Conservation (phyloP, 2,329 filamentous ascomycete species). For the Sporothrix variecibatus region DNA sequence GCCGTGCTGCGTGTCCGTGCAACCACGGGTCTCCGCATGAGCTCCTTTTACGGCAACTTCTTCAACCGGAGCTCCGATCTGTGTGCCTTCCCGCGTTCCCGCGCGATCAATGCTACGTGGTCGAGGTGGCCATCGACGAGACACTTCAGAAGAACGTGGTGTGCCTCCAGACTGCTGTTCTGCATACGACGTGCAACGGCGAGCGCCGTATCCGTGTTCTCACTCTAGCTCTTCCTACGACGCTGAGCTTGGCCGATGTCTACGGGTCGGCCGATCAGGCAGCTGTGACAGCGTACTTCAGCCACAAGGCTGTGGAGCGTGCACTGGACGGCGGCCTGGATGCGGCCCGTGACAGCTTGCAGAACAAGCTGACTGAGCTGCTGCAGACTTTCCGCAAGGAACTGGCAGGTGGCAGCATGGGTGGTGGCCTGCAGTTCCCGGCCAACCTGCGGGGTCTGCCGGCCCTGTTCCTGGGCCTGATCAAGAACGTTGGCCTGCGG, state of each 20-base stretch:
- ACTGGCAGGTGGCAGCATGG: slow-evolving; percentile 92
- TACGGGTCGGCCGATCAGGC: slow-evolving; percentile 95
- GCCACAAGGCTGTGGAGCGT: slow-evolving; percentile 94
- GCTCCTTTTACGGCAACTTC: slow-evolving; percentile 98
- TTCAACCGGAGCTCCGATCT: slow-evolving; percentile 98
- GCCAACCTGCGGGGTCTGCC: slow-evolving; percentile 87
- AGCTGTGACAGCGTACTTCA: slow-evolving; percentile 91
- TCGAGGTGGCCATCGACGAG: slow-evolving; percentile 97
- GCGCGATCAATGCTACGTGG: slow-evolving; percentile 94
- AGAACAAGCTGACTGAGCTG: slow-evolving; percentile 88
- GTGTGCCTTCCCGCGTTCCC: slow-evolving; percentile 97
- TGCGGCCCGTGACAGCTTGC: slow-evolving; percentile 84
- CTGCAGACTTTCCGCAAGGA: slow-evolving; percentile 97
- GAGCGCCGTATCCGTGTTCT: slow-evolving; percentile 93
- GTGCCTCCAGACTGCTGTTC: slow-evolving; percentile 88
- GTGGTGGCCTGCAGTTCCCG: slow-evolving; percentile 90
- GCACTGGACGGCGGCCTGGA: slow-evolving; percentile 79
- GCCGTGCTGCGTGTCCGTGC: slow-evolving; percentile 94
- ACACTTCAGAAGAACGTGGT: slow-evolving; percentile 87
- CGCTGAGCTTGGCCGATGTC: slow-evolving; percentile 82
- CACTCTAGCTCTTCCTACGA: slow-evolving; percentile 90
- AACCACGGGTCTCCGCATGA: slow-evolving; percentile 93
- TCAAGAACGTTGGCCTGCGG: slow-evolving; percentile 92
- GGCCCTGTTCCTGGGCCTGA: slow-evolving; percentile 87
- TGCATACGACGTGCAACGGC: slow-evolving; percentile 97